Percentiles rank a stretch among this genome's conserved stretches.
Evolutionary conservation across 164 flowering plant genomes (phyloP).

Genomic region (Dillenia suffruticosa): DNA sequence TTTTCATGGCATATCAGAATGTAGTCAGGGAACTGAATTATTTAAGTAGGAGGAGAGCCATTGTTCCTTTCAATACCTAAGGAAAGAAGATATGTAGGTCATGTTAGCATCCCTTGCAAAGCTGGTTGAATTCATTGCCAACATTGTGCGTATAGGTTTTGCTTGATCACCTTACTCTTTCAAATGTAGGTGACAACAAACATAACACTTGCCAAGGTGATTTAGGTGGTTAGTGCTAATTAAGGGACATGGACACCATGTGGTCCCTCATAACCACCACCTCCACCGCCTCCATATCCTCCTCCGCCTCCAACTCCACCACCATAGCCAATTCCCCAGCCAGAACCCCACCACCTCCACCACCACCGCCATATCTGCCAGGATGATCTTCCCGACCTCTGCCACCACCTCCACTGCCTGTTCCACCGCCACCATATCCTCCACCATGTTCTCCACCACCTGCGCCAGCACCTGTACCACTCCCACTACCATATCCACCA

Average conservation of each 20-base stretch:
- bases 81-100: too few relatives aligned
- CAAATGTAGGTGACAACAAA: too few relatives aligned
- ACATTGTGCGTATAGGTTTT: too few relatives aligned
- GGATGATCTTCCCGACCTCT: neutral
- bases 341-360: conserved; percentile 21
- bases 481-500: conserved; percentile 26
- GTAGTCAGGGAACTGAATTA: too few relatives aligned
- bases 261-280: conserved; percentile 12
- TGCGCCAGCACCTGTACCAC: conserved; percentile 20
- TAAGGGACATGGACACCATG: conserved; percentile 1
- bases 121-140: too few relatives aligned
- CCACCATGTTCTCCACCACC: conserved; percentile 16
- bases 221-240: too few relatives aligned
- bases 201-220: too few relatives aligned
- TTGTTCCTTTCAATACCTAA: too few relatives aligned
- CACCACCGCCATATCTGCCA: conserved; percentile 10
- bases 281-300: conserved; percentile 13
- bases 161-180: too few relatives aligned
- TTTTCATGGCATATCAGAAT: too few relatives aligned
- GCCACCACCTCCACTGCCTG: conserved; percentile 6
- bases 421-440: conserved; percentile 26
- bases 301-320: conserved; percentile 7
- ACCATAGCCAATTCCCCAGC: conserved; percentile 9
- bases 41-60: too few relatives aligned
- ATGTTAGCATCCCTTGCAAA: too few relatives aligned